Evolutionary conservation across 106 monocot genomes (phyloP), one percentile per base, ranked within the genome.

Genomic region (Platanthera guangdongensis): DNA sequence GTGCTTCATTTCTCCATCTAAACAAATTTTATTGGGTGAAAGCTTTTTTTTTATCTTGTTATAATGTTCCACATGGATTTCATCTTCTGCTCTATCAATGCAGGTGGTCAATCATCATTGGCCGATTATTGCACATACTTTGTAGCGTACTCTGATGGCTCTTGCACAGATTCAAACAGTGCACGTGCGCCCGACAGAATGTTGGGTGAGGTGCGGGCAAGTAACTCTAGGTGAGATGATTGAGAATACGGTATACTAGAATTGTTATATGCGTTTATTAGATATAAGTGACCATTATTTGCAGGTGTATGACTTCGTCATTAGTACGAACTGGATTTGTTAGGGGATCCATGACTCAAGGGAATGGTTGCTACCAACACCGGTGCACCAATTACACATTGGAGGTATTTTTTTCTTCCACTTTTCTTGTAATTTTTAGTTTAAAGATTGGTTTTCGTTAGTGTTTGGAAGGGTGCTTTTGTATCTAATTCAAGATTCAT

Each of bases 101-200:
- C 83, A 97, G 96, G 96, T 77, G 96, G 96, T n/a, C 96, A 97
- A 65, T 97, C 96, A 79, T 99, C 94, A 47, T 82, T 99, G 85
- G 97, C 97, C 25, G 97, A 99, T 60, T 99, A 99, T 84, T 99
- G 97, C 82, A 88, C 97, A 65, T 99, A 99, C 80, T 99, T 86
- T 83, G 94, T 99, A 47, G 94, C 97, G 75, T 99, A 99, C 85
- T 93, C 97, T 78, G 97, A 99, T 92, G 99, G 99, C 72, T 94
- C 94, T 46, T 99, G 99, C 80, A 99, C 99, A 13, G 94, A 99
- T 52, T 71, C 76, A 78, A 99, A 90, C 77, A 94, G 94, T 77
- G 94, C 94, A 73, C 77, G 99, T 45, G 78, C 90, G 49, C 99
- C 99, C 69, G 99, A 99, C 83, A 86, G 86, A 87, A 92, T 94